Conservation (phyloP, 768 basidiomycete species). For the Psilocybe sp. region DNA sequence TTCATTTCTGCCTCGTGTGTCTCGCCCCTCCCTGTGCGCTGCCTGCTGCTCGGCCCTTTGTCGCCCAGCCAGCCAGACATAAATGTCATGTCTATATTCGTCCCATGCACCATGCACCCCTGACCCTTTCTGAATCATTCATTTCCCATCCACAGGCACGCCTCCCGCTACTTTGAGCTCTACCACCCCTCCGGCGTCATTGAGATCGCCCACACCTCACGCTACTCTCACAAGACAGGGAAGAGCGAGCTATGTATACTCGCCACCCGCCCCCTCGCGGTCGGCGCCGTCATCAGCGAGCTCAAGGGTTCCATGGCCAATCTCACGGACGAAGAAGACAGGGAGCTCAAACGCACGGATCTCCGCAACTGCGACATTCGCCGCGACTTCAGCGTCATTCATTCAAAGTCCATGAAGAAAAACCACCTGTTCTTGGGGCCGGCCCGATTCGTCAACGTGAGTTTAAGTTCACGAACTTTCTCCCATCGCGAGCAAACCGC, state of each 20-base stretch:
- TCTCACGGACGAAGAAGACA: conserved; percentile 81
- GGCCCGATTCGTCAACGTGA: conserved; percentile 89
- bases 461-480: conserved; percentile 19
- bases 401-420: conserved; percentile 89
- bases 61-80: conserved; percentile 56
- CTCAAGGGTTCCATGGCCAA: conserved; percentile 90
- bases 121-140: conserved; percentile 14
- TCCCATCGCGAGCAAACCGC: too few species aligned
- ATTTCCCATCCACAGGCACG: conserved; percentile 54
- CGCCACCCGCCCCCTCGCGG: conserved; percentile 67
- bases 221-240: conserved; percentile 83
- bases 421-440: conserved; percentile 90
- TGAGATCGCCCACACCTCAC: conserved; percentile 86
- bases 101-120: conserved; percentile 9
- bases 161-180: conserved; percentile 85
- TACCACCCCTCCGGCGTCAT: conserved; percentile 82
- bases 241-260: conserved; percentile 88
- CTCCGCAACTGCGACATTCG: conserved; percentile 73
- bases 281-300: conserved; percentile 77
- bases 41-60: conserved; percentile 89
- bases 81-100: too few species aligned
- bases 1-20: conserved; percentile 17
- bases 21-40: conserved; percentile 58
- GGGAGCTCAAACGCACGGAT: conserved; percentile 81
- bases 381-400: conserved; percentile 88